These are phyloP conservation scores for Podospora bellae-mahoneyi DNA, from an alignment of 495 filamentous ascomycete species.

Conservation along the genomic window DNA sequence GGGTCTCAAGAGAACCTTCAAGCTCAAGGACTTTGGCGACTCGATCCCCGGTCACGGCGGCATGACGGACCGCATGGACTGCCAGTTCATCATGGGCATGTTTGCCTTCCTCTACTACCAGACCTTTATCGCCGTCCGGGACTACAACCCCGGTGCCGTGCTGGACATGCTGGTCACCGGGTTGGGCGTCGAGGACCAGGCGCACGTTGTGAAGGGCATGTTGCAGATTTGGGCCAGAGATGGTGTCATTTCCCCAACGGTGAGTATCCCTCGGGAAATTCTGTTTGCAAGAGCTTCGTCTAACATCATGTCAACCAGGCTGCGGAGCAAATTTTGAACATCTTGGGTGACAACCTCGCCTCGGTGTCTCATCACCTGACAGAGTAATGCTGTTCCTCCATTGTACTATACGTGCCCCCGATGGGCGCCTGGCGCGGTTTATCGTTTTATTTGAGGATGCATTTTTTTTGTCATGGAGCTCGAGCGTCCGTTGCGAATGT, in stretches of 20 bases:
- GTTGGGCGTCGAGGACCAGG: slow-evolving; percentile 75
- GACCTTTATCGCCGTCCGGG: slow-evolving; percentile 88
- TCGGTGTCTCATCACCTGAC: not conserved
- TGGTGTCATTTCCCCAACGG: slow-evolving; percentile 41
- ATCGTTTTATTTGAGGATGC: not conserved
- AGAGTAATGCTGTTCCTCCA: not conserved
- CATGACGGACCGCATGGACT: slow-evolving; percentile 99
- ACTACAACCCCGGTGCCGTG: slow-evolving; percentile 74
- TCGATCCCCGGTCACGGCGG: slow-evolving; percentile 97
- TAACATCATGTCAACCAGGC: not conserved
- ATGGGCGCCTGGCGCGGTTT: not conserved
- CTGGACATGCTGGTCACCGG: slow-evolving; percentile 79
- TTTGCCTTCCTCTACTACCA: slow-evolving; percentile 98
- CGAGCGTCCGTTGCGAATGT: not conserved
- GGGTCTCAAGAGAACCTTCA: slow-evolving; percentile 96
- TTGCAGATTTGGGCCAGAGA: slow-evolving; percentile 85
- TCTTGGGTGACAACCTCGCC: not conserved
- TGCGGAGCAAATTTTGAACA: not conserved
- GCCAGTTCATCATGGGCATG: slow-evolving; percentile 99
- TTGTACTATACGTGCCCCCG: not conserved
- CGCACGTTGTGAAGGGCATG: slow-evolving; percentile 81
- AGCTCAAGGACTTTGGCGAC: slow-evolving; percentile 99
- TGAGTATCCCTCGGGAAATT: slow-evolving; percentile 8
- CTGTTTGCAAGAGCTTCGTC: not conserved
- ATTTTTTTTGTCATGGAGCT: not conserved